Base-by-base conservation (phyloP, 106 monocot species). In the Gastrodia elata region DNA sequence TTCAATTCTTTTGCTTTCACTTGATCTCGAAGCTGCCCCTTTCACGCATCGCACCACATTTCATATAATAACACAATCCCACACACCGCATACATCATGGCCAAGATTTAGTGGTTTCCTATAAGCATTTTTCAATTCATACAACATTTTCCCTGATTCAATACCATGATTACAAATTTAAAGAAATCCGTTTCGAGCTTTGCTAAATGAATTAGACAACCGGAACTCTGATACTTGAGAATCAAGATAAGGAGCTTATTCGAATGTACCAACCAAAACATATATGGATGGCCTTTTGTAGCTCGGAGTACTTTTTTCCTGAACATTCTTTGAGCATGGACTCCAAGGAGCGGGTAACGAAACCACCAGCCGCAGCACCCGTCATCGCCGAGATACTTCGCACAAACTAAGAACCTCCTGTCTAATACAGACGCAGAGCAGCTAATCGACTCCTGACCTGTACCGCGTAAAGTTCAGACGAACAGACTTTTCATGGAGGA, bases 301-400 rank as follows among this genome's bases (percentile, higher is more conserved):
- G 81, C 4, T 70, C 34, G 27, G 79, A 65, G 67, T 86, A 76
- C 86, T 96, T 92, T 82, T 90, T 92, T 33, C 75, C 83, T 38
- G 85, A 68, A 79, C 86, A 87, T 77, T 96, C 92, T 75, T 92
- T 96, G 71, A 92, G 88, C 96, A 96, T 96, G 77, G 82, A 75
- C 84, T 96, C 96, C 73, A 96, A 86, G 37, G 92, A 87, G 64
- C 96, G 92, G 49, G 86, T 88, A 55, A 96, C 80, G 72, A 96
- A 96, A 20, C 86, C 91, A 5, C 92, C 92, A 8, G 92, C 90
- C 13, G 92, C 90, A 5, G 92, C 90, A 13, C 89, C 92, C 26
- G 92, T 89, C 92, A 96, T 96, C 38, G 76, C 72, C 43, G 67
- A 76, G 78, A 67, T 71, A 72, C 61, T 52, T 52, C 49, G 26